Evolutionary conservation across 805 yeast genomes (phyloP).

Genomic region (Ogataea ramenticola): DNA sequence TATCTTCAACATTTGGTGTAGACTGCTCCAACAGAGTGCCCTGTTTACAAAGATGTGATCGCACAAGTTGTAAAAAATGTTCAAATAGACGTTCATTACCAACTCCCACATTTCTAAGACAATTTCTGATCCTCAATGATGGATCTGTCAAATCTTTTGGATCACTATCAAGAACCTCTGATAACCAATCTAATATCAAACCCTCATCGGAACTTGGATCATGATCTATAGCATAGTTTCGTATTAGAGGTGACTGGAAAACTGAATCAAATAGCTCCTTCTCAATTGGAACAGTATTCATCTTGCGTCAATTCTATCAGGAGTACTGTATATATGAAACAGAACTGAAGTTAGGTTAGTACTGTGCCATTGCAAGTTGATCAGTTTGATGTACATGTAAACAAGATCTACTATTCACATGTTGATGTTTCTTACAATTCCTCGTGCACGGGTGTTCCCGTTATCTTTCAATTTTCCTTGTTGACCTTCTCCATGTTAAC

Average conservation of each 20-base stretch:
- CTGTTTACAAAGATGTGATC: constrained; percentile 12
- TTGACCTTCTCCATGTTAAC: too few species aligned
- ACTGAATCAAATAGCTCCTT: not conserved
- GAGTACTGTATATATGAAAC: too few species aligned
- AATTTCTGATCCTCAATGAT: constrained; percentile 15
- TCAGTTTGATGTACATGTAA: too few species aligned
- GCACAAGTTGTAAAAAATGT: constrained; percentile 6
- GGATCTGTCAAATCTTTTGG: constrained; percentile 9
- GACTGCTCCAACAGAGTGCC: constrained; percentile 2
- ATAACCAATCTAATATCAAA: constrained; percentile 19
- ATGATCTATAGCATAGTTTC: constrained; percentile 2
- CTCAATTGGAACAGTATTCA: not conserved
- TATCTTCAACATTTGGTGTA: not conserved
- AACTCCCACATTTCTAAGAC: constrained; percentile 9
- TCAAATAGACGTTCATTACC: constrained; percentile 13
- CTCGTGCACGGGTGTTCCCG: too few species aligned
- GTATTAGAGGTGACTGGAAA: not conserved
- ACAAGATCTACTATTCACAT: too few species aligned
- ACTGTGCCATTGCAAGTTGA: too few species aligned
- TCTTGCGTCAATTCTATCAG: too few species aligned
- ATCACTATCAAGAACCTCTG: constrained; percentile 6
- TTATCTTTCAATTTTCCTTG: too few species aligned
- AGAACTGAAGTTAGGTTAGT: too few species aligned
- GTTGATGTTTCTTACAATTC: too few species aligned
- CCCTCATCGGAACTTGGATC: constrained; percentile 18